Evolutionary conservation across 257 asterid species (phyloP).

Genomic region (Anisodus acutangulus): DNA sequence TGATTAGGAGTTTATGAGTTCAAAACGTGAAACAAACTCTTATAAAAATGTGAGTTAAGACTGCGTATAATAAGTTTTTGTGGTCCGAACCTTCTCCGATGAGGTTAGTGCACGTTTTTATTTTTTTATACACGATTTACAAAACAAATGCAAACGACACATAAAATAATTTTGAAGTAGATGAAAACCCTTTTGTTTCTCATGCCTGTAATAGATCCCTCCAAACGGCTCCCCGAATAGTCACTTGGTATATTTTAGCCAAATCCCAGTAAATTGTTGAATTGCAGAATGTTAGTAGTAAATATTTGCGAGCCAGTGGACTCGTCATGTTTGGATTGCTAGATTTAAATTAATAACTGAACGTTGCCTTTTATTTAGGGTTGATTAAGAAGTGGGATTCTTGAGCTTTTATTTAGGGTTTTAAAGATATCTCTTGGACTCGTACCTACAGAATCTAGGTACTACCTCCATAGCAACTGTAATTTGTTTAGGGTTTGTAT

Average conservation of each 20-base stretch:
- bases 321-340: neutral
- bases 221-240: too few species aligned
- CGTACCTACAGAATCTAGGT: neutral
- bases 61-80: too few species aligned
- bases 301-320: neutral
- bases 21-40: too few species aligned
- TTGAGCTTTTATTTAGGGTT: neutral
- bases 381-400: neutral
- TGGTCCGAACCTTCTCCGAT: too few species aligned
- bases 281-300: neutral
- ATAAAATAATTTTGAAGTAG: too few species aligned
- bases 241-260: neutral
- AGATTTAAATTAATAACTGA: constrained; percentile 2
- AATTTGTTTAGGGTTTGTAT: neutral
- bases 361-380: constrained; percentile 15
- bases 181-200: too few species aligned
- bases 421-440: neutral
- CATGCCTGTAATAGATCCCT: too few species aligned
- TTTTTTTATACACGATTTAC: too few species aligned
- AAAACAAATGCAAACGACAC: too few species aligned
- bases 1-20: too few species aligned
- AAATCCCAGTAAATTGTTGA: neutral
- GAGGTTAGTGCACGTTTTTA: too few species aligned
- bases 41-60: too few species aligned
- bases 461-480: neutral